phyloP scores from a whole-genome alignment of 208 protist genomes.

The Endotrypanum monterogeii region DNA sequence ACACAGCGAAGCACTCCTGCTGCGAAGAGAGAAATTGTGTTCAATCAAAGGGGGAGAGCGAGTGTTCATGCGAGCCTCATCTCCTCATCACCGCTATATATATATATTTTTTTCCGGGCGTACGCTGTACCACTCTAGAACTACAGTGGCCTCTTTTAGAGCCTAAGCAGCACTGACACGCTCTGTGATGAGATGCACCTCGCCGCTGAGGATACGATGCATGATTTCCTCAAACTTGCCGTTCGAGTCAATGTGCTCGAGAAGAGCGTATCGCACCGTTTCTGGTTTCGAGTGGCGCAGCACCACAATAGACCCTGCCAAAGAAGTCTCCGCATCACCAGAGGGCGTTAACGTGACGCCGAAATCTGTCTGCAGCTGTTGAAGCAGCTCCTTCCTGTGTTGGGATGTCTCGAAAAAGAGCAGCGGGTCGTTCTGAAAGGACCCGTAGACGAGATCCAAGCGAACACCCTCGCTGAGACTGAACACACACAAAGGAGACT shows the following conservation, averaged over 20 bases:
- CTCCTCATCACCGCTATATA: neutral
- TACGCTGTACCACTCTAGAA: neutral
- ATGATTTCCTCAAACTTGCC: conserved; percentile 26
- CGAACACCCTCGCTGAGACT: conserved; percentile 32
- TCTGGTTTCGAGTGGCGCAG: conserved; percentile 36
- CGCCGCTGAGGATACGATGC: conserved; percentile 36
- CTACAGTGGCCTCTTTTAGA: neutral
- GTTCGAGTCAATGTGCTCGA: conserved; percentile 22
- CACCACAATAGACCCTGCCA: conserved; percentile 27
- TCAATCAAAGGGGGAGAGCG: neutral
- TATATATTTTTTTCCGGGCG: neutral
- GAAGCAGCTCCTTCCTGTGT: conserved; percentile 9
- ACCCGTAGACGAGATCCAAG: conserved; percentile 34
- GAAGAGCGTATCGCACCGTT: conserved; percentile 24
- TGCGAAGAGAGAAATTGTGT: no score
- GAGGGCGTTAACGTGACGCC: neutral
- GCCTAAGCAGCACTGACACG: neutral
- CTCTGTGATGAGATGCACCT: conserved; percentile 18
- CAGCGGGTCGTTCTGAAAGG: conserved; percentile 63
- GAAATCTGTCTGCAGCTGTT: conserved; percentile 21
- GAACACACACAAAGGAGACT: conserved; percentile 52
- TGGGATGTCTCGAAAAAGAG: conserved; percentile 64
- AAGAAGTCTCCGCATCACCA: neutral
- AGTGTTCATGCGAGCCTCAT: neutral
- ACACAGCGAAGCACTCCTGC: neutral